A percentile compares a stretch with the other conserved stretches of the same genome.
These are phyloP conservation scores for Sphaceloma murrayae DNA, from an alignment of 2,329 filamentous ascomycete genomes.

Conservation along the genomic window DNA sequence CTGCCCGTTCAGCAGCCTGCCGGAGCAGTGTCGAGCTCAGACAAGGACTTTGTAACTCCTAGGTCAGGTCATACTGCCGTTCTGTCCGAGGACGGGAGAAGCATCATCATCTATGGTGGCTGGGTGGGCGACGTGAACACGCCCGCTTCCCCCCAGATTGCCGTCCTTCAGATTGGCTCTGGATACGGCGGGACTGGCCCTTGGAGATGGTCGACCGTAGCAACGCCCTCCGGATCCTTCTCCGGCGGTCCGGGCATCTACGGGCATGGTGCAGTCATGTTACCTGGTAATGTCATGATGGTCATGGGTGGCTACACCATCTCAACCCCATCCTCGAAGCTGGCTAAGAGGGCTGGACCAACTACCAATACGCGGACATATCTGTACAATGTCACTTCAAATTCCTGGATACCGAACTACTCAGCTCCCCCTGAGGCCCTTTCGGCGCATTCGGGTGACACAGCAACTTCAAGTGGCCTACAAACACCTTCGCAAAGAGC, in stretches of 20 bases:
- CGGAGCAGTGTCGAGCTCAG: conserved; percentile 40
- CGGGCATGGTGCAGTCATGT: conserved; percentile 53
- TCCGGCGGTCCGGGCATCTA: conserved; percentile 46
- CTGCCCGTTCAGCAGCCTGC: conserved; percentile 50
- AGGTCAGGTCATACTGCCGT: conserved; percentile 84
- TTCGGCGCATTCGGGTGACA: background rate
- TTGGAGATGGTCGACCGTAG: conserved; percentile 57
- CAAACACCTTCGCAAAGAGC: conserved; percentile 38
- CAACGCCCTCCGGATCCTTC: conserved; percentile 35
- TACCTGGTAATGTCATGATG: conserved; percentile 53
- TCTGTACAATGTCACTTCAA: conserved; percentile 54
- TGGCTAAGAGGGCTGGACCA: conserved; percentile 30
- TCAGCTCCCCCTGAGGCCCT: conserved; percentile 30
- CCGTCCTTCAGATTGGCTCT: conserved; percentile 62
- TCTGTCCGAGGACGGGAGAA: conserved; percentile 65
- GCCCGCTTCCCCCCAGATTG: conserved; percentile 72
- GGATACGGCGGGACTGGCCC: conserved; percentile 54
- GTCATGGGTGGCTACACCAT: conserved; percentile 50
- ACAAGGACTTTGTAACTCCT: conserved; percentile 56
- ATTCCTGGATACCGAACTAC: conserved; percentile 50
- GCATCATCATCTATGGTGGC: conserved; percentile 73
- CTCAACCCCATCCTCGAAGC: conserved; percentile 28
- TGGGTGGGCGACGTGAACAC: conserved; percentile 79
- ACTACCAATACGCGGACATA: conserved; percentile 39
- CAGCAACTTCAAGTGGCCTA: conserved; percentile 25